phyloP scores from a whole-genome alignment of 2,329 filamentous ascomycete genomes.

The Didymella lethalis region DNA sequence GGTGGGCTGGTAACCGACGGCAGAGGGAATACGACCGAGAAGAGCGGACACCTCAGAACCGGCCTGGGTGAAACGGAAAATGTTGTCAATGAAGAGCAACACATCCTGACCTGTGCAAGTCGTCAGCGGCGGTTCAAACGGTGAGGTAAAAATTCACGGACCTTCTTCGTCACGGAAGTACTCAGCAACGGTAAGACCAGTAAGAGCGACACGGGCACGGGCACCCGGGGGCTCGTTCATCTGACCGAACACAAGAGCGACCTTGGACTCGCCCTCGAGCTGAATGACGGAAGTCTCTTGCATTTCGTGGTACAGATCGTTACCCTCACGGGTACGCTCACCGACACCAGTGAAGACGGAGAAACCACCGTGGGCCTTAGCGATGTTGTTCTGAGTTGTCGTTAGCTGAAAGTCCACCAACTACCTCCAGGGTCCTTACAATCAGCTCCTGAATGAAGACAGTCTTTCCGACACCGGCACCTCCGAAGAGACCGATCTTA shows the following conservation, averaged over 20 bases:
- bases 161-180: slow-evolving; percentile 83
- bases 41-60: slow-evolving; percentile 99
- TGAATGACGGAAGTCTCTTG: slow-evolving; percentile 99
- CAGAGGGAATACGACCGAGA: slow-evolving; percentile 99
- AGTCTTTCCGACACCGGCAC: slow-evolving; percentile 99
- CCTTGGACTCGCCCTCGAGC: slow-evolving; percentile 99
- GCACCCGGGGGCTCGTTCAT: slow-evolving; percentile 99
- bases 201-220: slow-evolving; percentile 99
- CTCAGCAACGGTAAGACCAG: slow-evolving; percentile 62
- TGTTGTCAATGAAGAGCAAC: slow-evolving; percentile 99
- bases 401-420: slow-evolving; percentile 36
- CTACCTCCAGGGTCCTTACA: slow-evolving; percentile 58
- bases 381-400: slow-evolving; percentile 87
- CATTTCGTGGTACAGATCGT: slow-evolving; percentile 99
- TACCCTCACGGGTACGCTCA: slow-evolving; percentile 99
- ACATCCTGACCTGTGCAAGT: slow-evolving; percentile 92
- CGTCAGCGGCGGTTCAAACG: slow-evolving; percentile 65
- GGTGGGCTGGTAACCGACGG: slow-evolving; percentile 86
- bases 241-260: slow-evolving; percentile 98
- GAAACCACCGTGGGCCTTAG: slow-evolving; percentile 99
- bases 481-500: slow-evolving; percentile 99
- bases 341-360: slow-evolving; percentile 99
- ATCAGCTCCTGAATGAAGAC: slow-evolving; percentile 99
- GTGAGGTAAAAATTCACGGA: neutral
- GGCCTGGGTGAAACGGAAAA: slow-evolving; percentile 99